Evolutionary conservation across 2,329 filamentous ascomycete species (phyloP), one percentile per base, ranked within the genome.

Genomic region (Colletotrichum sp.): DNA sequence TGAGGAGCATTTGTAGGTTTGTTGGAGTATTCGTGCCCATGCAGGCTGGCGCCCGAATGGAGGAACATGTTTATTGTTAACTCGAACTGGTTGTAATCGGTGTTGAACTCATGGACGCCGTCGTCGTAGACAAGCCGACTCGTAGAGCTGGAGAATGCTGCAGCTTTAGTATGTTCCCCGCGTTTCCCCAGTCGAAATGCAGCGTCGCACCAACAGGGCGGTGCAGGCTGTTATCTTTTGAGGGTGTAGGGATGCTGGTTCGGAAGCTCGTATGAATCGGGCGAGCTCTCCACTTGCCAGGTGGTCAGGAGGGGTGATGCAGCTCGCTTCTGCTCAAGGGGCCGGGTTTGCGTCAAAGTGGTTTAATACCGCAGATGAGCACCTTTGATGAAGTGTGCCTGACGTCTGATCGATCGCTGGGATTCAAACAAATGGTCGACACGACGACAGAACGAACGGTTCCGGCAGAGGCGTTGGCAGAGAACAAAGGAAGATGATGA

Each of bases 11-110:
- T 76, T 49, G 83, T 79, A 28, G 82, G 73, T 70, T 83, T 83
- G 72, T 83, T 82, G 34, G 90, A 91, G 79, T 90, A 92, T 81
- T 92, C 90, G 80, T 92, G 90, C 81, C 90, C 90, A 80, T 92
- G 90, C 24, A 92, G 85, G 83, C 90, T 89, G 66, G 90, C 90
- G 62, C 90, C 90, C 21, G 90, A 87, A 80, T 92, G 91, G 39
- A 92, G 84, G 80, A 92, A 91, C 91, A 92, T 92, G 78, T 24
- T 34, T 18, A 44, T 39, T 67, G 26, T 36, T 71, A 71, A 32
- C 66, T 71, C 10, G 52, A n/a, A 26, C 13, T 60, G 10, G 28
- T 26, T 7, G 44, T 34, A 18, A 15, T 28, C 30, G 10, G 28
- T 62, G 59, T 39, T n/a, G 64, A 28, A 69, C 9, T 55, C 74